Evolutionary conservation across 768 basidiomycete genomes (phyloP), one percentile per base, ranked within the genome.

Genomic region (Hemileccinum rubropunctum): DNA sequence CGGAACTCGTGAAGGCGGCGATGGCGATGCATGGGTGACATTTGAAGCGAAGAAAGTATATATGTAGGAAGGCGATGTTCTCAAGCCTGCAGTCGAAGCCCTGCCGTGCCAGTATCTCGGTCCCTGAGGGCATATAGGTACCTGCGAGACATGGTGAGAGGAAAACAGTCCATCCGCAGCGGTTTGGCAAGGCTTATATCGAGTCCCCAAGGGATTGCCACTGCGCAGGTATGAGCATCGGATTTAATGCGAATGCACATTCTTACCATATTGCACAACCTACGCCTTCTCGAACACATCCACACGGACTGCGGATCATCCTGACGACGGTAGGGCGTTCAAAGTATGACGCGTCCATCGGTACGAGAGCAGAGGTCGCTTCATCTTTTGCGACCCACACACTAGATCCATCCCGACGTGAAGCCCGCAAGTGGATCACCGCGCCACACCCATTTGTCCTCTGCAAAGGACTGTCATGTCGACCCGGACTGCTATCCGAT

Each of bases 261-360:
- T 66, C 76, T 60, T 45, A 75, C 81, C 82, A 85, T 39, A 73
- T 73, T 3, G 76, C 73, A 67, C 86, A 88, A 17, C 82, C 86
- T 10, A 88, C 71, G 6, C 83, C 84, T 63, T 86, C 83, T 30
- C 81, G 76, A 34, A 81, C 63, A 57, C 86, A 88, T 13, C 85
- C 84, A 56, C 86, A 88, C 3, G 79, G 68, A 53, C 76, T 80
- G 52, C 71, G 72, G 48, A 77, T 70, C 63, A 80, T 77, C 63
- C 75, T 76, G 34, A 76, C 73, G 15, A 76, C 69, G 13, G 73
- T 68, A 12, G 69, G 56, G 30, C 75, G 66, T 54, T 81, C 79
- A 61, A 86, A 83, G 65, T 87, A 87, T 11, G 64, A 66, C 6
- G 78, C 58, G 50, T 84, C 80, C 57, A 88, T 71, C 3, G 73